Base-by-base conservation (phyloP, 768 basidiomycete genomes). In the Leccinum fibrillosum region DNA sequence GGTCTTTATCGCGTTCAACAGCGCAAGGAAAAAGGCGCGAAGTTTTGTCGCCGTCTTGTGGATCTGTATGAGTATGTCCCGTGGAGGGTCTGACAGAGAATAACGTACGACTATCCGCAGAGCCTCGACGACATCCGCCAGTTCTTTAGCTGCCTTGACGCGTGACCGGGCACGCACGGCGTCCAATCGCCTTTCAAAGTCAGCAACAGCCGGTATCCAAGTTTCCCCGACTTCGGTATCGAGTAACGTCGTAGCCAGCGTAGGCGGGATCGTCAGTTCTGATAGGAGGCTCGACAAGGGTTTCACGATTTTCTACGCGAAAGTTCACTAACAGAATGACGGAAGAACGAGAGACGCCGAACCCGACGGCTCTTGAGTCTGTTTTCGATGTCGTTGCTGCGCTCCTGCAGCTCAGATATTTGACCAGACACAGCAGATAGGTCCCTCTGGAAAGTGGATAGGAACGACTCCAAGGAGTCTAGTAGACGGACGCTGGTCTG, bases 371-470 rank as follows among this genome's bases (percentile, higher is more conserved):
- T 90, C 70, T 87, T 89, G 57, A 98, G 80, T 57, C 88, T 83
- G 59, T 82, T 84, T 62, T 98, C 97, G 17, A 98, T 97, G 44
- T 90, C 90, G 63, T 90, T 89, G 69, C 93, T 95, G 34, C 92
- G 82, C 62, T 85, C 83, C 68, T 98, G 97, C 23, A 99, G 79
- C 61, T 98, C 93, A 1, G 92, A 90, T 70, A 99, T 96, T 71
- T 99, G 95, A 3, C 94, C 92, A 2, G 97, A 98, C 10, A 98
- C 97, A 2, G 89, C 88, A 5, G 93, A 90, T 21, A 99, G 80
- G 72, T 99, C 96, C 64, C 81, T 89, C 73, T 98, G 96, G 68
- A 99, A 99, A 0, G 92, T 97, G 2, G 93, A 94, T 11, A 99
- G 81, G 72, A 98, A 98, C 1, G 86, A 80, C 63, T 97, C 89